Conservation (phyloP, 805 yeast genomes). For the Candida sithepensis region DNA sequence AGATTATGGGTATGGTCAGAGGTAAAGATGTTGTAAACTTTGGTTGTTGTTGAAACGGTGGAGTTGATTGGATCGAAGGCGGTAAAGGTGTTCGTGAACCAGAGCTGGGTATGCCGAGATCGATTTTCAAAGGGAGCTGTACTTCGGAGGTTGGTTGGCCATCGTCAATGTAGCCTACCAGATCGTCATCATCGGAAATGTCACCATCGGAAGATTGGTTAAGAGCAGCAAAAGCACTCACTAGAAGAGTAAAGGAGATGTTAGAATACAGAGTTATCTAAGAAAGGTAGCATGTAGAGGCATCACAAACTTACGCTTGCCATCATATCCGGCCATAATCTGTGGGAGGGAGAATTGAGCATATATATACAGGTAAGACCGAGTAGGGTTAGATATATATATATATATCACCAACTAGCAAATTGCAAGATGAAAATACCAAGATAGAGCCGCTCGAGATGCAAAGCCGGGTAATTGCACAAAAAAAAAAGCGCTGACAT, state of each 20-base stretch:
- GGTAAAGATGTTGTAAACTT: neutral
- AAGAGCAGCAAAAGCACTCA: constrained; percentile 34
- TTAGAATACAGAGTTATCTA: too few species aligned
- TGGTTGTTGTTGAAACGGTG: constrained; percentile 1
- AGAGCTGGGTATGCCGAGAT: too few species aligned
- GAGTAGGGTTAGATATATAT: too few species aligned
- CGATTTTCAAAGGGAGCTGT: neutral
- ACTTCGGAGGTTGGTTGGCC: neutral
- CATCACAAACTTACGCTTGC: neutral
- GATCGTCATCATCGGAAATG: neutral
- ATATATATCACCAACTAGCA: neutral
- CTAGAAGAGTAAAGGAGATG: constrained; percentile 1
- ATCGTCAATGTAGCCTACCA: neutral
- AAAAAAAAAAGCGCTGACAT: neutral
- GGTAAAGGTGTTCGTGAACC: too few species aligned
- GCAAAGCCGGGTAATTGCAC: neutral
- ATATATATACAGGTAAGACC: too few species aligned
- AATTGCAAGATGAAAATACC: neutral
- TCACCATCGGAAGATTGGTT: constrained; percentile 13
- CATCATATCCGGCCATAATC: too few species aligned
- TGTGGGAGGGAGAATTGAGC: too few species aligned
- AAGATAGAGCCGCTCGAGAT: neutral
- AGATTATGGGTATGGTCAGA: constrained; percentile 6
- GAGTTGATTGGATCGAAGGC: too few species aligned
- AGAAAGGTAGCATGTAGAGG: neutral